Percentiles rank a stretch among this genome's conserved stretches.
These are phyloP conservation scores for Beta macrorhiza DNA, from an alignment of 179 eudicot genomes.

Conservation along the genomic window DNA sequence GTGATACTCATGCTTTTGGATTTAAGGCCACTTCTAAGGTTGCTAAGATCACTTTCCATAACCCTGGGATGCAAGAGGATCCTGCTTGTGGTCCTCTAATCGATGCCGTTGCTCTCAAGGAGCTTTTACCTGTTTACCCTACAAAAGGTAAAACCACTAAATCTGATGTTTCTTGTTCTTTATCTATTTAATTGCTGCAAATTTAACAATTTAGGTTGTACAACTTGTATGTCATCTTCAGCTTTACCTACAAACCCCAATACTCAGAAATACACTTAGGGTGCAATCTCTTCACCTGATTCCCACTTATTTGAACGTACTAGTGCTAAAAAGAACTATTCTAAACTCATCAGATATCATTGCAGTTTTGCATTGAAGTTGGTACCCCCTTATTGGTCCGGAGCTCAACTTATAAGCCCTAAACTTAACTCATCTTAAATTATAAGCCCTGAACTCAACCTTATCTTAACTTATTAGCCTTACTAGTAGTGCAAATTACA, in stretches of 20 bases:
- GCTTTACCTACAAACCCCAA: neutral
- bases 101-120: slow-evolving; percentile 88
- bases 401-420: too few species aligned
- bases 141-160: slow-evolving; percentile 36
- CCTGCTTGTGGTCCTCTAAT: slow-evolving; percentile 88
- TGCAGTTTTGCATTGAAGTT: too few species aligned
- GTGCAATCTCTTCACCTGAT: too few species aligned
- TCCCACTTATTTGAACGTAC: too few species aligned
- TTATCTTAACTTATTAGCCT: too few species aligned
- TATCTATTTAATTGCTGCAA: neutral
- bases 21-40: slow-evolving; percentile 51
- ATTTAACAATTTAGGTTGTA: neutral
- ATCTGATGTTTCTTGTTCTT: neutral
- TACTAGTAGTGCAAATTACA: too few species aligned
- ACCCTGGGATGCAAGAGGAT: slow-evolving; percentile 84
- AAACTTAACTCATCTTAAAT: too few species aligned
- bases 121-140: slow-evolving; percentile 51
- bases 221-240: neutral
- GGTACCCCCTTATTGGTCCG: too few species aligned
- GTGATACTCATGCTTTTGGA: slow-evolving; percentile 77
- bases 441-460: too few species aligned
- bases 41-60: slow-evolving; percentile 56
- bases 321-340: too few species aligned
- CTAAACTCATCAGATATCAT: too few species aligned
- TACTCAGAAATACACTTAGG: neutral